phyloP scores from a whole-genome alignment of 805 yeast species.

The Pichia rugopelliculosa region DNA sequence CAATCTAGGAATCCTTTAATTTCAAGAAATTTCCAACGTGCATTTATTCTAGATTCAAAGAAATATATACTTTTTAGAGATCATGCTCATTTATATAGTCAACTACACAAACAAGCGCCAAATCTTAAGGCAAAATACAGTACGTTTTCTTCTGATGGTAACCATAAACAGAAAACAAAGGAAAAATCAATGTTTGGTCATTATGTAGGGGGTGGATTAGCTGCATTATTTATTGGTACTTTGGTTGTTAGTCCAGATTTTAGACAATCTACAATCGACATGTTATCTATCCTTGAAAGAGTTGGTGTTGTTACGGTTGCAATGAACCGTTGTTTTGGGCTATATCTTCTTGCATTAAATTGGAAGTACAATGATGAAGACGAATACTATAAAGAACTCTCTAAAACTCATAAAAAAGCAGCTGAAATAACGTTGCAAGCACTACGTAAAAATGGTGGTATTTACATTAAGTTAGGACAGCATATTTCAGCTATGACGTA shows the following conservation, averaged over 20 bases:
- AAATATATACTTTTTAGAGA: not conserved
- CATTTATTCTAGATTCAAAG: not conserved
- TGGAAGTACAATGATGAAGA: slow-evolving; percentile 34
- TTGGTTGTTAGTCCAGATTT: slow-evolving; percentile 29
- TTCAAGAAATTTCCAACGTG: not conserved
- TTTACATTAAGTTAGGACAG: slow-evolving; percentile 91
- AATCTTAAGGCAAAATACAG: no score
- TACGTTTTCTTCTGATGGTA: not conserved
- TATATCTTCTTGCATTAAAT: slow-evolving; percentile 55
- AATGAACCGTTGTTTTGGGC: slow-evolving; percentile 61
- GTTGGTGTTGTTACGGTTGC: slow-evolving; percentile 61
- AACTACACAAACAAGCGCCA: not conserved
- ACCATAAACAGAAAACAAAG: not conserved
- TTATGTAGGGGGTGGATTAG: slow-evolving; percentile 10
- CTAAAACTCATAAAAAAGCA: slow-evolving; percentile 63
- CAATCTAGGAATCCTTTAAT: not conserved
- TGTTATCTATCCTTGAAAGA: slow-evolving; percentile 36
- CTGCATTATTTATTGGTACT: slow-evolving; percentile 15
- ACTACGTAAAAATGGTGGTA: slow-evolving; percentile 80
- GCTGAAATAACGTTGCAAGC: slow-evolving; percentile 77
- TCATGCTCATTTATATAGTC: not conserved
- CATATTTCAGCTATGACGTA: slow-evolving; percentile 91
- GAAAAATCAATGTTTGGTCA: slow-evolving; percentile 6
- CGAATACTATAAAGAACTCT: slow-evolving; percentile 44
- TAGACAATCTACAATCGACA: slow-evolving; percentile 30